Percentiles rank a stretch among this genome's conserved stretches.
Evolutionary conservation across 805 yeast species (phyloP).

Genomic region (Starmerella apis): DNA sequence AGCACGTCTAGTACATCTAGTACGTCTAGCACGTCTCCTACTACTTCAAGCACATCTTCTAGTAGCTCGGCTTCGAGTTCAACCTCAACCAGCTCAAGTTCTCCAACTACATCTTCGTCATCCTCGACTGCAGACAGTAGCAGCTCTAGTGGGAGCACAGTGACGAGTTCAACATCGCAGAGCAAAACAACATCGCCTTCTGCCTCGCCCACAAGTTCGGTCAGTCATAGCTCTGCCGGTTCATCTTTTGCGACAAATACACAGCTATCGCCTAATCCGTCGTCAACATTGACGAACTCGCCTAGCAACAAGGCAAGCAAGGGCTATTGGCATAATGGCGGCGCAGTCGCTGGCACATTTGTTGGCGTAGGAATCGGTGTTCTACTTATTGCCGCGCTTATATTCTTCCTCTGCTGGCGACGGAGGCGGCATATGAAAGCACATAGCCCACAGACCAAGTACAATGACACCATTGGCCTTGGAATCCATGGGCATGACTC

Average conservation of each 20-base stretch:
- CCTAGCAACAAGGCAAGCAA: background rate
- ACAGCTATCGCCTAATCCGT: background rate
- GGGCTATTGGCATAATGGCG: constrained; percentile 52
- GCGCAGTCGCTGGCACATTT: constrained; percentile 79
- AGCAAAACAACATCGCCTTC: background rate
- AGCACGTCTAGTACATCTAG: constrained; percentile 9
- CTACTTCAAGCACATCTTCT: constrained; percentile 2
- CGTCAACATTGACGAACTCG: background rate
- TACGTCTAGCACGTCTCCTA: background rate
- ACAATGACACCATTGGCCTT: background rate
- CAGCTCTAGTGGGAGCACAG: background rate
- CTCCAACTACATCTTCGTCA: constrained; percentile 9
- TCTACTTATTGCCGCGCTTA: constrained; percentile 36
- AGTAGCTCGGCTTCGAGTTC: constrained; percentile 7
- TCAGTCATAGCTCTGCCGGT: background rate
- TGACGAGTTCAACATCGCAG: background rate
- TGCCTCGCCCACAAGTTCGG: background rate
- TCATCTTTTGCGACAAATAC: constrained; percentile 21
- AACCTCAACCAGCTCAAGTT: constrained; percentile 5
- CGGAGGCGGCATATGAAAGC: constrained; percentile 23
- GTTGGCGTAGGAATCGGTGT: constrained; percentile 60
- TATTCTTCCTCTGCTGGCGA: constrained; percentile 34
- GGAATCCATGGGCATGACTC: constrained; percentile 1
- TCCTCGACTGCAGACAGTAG: background rate
- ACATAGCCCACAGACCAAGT: constrained; percentile 1